A percentile compares a stretch with the other conserved stretches of the same genome.
Evolutionary conservation across 495 filamentous ascomycete species (phyloP).

Genomic region (Pseudoneurospora amorphoporcata): DNA sequence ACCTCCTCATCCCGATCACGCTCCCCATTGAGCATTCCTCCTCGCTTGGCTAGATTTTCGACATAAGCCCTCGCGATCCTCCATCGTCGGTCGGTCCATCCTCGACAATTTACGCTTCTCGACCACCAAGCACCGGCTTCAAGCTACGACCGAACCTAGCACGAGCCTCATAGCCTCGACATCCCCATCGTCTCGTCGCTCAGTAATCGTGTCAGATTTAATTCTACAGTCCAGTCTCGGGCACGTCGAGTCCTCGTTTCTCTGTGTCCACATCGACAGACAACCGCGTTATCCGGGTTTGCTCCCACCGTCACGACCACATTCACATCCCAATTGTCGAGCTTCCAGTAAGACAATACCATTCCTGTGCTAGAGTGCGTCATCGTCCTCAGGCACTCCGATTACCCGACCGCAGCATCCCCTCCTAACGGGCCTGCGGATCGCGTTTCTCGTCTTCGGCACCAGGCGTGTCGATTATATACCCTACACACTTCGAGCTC

Average conservation of each 20-base stretch:
- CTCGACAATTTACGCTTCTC: background rate
- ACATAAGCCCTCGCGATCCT: background rate
- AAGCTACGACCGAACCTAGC: background rate
- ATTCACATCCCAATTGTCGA: background rate
- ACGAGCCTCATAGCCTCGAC: background rate
- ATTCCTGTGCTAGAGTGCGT: background rate
- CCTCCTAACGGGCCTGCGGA: background rate
- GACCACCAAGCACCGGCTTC: background rate
- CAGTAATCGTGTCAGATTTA: background rate
- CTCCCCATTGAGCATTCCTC: background rate
- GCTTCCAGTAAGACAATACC: background rate
- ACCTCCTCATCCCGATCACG: background rate
- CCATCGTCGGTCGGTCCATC: background rate
- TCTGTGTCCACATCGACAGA: background rate
- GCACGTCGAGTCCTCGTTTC: background rate
- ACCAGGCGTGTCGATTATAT: background rate
- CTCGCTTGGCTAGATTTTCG: background rate
- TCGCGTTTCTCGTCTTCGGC: background rate
- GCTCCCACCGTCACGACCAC: background rate
- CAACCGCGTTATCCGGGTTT: background rate
- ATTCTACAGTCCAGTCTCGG: background rate
- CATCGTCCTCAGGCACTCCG: background rate
- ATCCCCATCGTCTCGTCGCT: background rate
- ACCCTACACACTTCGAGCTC: conserved; percentile 1
- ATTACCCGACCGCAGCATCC: background rate